A percentile compares a stretch with the other conserved stretches of the same genome.
phyloP scores from a whole-genome alignment of 169 alveolate genomes.

The Toxoplasma gondii region DNA sequence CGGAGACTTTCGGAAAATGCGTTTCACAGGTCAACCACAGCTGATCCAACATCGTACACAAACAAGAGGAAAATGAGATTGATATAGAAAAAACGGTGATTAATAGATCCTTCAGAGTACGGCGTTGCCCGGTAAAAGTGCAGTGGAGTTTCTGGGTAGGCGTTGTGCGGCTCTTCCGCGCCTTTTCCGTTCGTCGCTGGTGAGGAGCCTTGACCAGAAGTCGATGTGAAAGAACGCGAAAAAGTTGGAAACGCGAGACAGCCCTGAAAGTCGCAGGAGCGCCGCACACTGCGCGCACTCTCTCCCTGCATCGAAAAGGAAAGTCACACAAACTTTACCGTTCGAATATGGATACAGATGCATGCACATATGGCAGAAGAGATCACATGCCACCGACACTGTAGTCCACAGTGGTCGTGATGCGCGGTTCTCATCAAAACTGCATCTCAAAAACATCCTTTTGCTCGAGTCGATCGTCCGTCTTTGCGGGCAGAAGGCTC shows the following conservation, averaged over 20 bases:
- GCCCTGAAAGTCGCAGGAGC: background rate
- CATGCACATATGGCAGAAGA: too few species aligned
- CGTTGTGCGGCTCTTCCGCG: slow-evolving; percentile 1
- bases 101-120: slow-evolving; percentile 57
- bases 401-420: too few species aligned
- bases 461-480: too few species aligned
- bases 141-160: slow-evolving; percentile 69
- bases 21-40: slow-evolving; percentile 40
- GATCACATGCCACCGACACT: too few species aligned
- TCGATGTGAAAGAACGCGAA: background rate
- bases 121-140: slow-evolving; percentile 69
- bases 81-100: slow-evolving; percentile 67
- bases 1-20: too few species aligned
- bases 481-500: too few species aligned
- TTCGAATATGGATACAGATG: too few species aligned
- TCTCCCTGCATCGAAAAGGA: too few species aligned
- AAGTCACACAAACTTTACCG: too few species aligned
- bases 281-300: too few species aligned
- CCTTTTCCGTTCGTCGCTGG: background rate
- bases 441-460: too few species aligned
- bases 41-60: slow-evolving; percentile 36
- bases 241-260: background rate
- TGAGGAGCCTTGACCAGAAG: background rate
- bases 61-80: slow-evolving; percentile 45
- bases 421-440: too few species aligned